Conservation (phyloP, 768 basidiomycete species). For the Sarcodon aspratus region DNA sequence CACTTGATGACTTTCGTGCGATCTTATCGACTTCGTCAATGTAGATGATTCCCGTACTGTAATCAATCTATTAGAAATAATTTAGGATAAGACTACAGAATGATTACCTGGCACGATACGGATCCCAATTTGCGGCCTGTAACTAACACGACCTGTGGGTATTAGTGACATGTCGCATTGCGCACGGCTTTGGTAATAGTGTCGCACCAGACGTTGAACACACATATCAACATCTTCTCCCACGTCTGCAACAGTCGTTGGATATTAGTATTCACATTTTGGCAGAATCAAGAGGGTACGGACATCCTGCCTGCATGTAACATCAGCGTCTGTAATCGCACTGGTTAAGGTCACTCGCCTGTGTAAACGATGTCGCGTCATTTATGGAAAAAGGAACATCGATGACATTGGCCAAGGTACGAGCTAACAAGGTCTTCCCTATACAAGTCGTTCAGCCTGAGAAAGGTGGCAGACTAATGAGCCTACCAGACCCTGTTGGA, state of each 20-base stretch:
- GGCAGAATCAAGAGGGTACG: slow-evolving; percentile 16
- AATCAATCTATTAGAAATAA: slow-evolving; percentile 2
- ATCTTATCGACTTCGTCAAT: slow-evolving; percentile 97
- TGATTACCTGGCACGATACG: slow-evolving; percentile 64
- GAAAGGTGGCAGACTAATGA: not conserved
- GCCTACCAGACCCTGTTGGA: slow-evolving; percentile 73
- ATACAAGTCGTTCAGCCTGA: slow-evolving; percentile 3
- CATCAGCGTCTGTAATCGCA: too few species aligned
- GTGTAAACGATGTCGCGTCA: slow-evolving; percentile 92
- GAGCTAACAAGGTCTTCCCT: slow-evolving; percentile 89
- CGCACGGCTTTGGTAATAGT: not conserved
- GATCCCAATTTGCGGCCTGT: slow-evolving; percentile 87
- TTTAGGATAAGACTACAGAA: slow-evolving; percentile 2
- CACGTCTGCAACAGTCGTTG: slow-evolving; percentile 53
- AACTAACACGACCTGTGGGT: slow-evolving; percentile 30
- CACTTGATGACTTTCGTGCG: slow-evolving; percentile 41
- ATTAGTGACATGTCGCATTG: not conserved
- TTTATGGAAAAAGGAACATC: slow-evolving; percentile 92
- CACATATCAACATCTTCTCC: slow-evolving; percentile 96
- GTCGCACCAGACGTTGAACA: slow-evolving; percentile 65
- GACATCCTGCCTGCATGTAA: slow-evolving; percentile 55
- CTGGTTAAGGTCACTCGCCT: slow-evolving; percentile 31
- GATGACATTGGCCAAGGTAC: slow-evolving; percentile 81
- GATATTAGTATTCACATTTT: not conserved
- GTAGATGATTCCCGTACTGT: slow-evolving; percentile 88